Evolutionary conservation across 2,329 filamentous ascomycete species (phyloP).

Genomic region (Arthrobotrys pseudoclavata): DNA sequence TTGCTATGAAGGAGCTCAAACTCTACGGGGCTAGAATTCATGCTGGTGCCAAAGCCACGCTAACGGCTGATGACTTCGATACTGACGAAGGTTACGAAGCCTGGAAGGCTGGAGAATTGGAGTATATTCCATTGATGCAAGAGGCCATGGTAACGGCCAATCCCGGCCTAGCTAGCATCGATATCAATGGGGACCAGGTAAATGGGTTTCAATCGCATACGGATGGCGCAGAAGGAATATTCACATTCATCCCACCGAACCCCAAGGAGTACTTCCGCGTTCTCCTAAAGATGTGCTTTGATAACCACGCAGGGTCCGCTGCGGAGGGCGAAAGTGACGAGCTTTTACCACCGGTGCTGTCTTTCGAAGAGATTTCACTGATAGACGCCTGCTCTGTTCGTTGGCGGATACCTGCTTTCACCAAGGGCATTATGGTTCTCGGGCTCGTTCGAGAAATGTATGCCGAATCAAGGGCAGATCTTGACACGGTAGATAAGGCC

Average conservation of each 20-base stretch:
- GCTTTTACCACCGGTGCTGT: constrained; percentile 68
- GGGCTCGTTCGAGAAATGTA: constrained; percentile 90
- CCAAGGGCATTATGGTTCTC: constrained; percentile 82
- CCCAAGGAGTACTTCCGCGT: constrained; percentile 79
- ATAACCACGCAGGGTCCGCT: constrained; percentile 66
- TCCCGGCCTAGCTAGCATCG: constrained; percentile 72
- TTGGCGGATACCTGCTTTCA: constrained; percentile 89
- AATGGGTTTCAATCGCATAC: constrained; percentile 65
- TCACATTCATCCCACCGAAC: constrained; percentile 90
- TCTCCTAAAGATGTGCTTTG: constrained; percentile 62
- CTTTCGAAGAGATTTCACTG: constrained; percentile 83
- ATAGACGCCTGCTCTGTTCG: constrained; percentile 86
- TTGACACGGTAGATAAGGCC: constrained; percentile 84
- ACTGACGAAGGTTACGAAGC: constrained; percentile 86
- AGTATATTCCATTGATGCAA: constrained; percentile 92
- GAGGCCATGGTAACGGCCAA: constrained; percentile 77
- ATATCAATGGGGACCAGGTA: constrained; percentile 70
- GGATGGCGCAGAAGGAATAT: constrained; percentile 73
- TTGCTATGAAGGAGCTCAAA: constrained; percentile 90
- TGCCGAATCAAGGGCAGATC: constrained; percentile 81
- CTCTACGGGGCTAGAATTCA: constrained; percentile 78
- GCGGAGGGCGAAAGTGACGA: constrained; percentile 66
- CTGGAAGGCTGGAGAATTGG: constrained; percentile 91
- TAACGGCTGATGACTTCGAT: constrained; percentile 89
- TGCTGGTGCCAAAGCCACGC: constrained; percentile 75